Percentiles rank a stretch among this genome's conserved stretches.
Conservation (phyloP, 2,329 filamentous ascomycete species). For the Macrophomina pseudophaseolina region DNA sequence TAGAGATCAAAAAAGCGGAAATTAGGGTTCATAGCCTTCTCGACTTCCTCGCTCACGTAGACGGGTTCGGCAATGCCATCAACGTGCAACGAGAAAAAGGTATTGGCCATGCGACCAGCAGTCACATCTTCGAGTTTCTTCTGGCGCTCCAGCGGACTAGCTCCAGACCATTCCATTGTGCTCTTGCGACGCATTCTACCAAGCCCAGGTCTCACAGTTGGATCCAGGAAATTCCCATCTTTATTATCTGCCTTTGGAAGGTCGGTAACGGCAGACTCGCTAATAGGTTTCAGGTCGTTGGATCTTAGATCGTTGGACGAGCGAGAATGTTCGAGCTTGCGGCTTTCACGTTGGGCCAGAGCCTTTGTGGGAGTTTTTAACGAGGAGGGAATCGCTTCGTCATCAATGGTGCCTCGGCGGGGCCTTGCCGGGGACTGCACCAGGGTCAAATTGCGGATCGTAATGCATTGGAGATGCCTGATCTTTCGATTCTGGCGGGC, state of each 20-base stretch:
- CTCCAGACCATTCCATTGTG: slow-evolving; percentile 67
- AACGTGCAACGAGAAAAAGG: slow-evolving; percentile 85
- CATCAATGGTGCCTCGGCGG: slow-evolving; percentile 72
- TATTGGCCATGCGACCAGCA: slow-evolving; percentile 76
- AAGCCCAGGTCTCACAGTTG: slow-evolving; percentile 39
- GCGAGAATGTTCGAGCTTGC: slow-evolving; percentile 60
- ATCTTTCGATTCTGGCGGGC: slow-evolving; percentile 77
- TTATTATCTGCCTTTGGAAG: slow-evolving; percentile 32
- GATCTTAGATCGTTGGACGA: slow-evolving; percentile 61
- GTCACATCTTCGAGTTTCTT: slow-evolving; percentile 76
- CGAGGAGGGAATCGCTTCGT: slow-evolving; percentile 71
- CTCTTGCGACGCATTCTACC: slow-evolving; percentile 58
- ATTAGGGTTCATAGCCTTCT: slow-evolving; percentile 86
- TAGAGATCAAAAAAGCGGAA: slow-evolving; percentile 84
- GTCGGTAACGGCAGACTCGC: slow-evolving; percentile 28
- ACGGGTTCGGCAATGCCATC: slow-evolving; percentile 64
- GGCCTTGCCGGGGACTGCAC: slow-evolving; percentile 55
- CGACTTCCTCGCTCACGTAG: slow-evolving; percentile 85
- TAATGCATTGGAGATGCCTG: slow-evolving; percentile 85
- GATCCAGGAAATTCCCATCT: slow-evolving; percentile 33
- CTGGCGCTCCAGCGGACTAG: slow-evolving; percentile 67
- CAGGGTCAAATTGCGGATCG: slow-evolving; percentile 84
- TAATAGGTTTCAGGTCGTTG: slow-evolving; percentile 36
- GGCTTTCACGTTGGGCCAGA: slow-evolving; percentile 56
- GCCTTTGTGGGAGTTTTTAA: slow-evolving; percentile 72